Conservation (phyloP, 495 filamentous ascomycete genomes). For the Neurospora sp. region DNA sequence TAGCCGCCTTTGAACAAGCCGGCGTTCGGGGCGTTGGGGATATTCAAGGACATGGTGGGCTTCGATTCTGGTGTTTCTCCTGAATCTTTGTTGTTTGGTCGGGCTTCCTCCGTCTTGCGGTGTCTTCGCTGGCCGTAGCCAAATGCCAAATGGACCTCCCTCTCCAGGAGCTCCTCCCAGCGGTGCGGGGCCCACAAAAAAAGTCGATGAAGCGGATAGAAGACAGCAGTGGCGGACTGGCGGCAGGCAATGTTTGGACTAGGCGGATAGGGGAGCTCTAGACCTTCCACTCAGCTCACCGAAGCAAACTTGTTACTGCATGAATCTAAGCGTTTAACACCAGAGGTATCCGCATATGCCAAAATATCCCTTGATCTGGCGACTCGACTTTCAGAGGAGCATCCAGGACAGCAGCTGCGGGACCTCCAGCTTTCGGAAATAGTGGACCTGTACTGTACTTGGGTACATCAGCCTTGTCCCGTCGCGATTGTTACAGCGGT, state of each 20-base stretch:
- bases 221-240: constrained; percentile 21
- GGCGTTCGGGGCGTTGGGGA: constrained; percentile 83
- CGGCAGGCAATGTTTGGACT: constrained; percentile 5
- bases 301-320: neutral
- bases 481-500: neutral
- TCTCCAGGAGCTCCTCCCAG: constrained; percentile 5
- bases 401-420: neutral
- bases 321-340: neutral
- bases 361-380: neutral
- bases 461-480: neutral
- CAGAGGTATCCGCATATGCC: neutral
- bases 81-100: constrained; percentile 3
- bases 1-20: constrained; percentile 96
- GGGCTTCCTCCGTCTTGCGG: constrained; percentile 2
- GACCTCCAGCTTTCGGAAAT: neutral
- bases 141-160: constrained; percentile 8
- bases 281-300: neutral
- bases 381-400: neutral
- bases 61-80: neutral
- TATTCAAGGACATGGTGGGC: constrained; percentile 79
- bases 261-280: neutral
- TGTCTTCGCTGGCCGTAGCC: constrained; percentile 1
- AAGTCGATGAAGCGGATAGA: constrained; percentile 19
- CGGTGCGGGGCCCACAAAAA: constrained; percentile 22
- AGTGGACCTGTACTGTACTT: neutral